Evolutionary conservation across 306 rosid genomes (phyloP).

Genomic region (Gleditsia sinensis): DNA sequence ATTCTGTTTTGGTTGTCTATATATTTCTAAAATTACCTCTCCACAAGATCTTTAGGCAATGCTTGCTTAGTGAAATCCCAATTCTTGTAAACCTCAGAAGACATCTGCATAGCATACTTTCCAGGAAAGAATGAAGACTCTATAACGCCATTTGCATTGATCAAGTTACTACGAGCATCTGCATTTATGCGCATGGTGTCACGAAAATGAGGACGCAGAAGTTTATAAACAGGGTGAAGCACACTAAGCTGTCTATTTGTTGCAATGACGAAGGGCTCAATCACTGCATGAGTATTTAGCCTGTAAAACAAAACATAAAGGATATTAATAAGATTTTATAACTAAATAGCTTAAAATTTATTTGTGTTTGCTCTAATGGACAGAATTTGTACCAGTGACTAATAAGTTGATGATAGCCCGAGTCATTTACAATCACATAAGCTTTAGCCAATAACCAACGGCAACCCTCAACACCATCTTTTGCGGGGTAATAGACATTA

Average conservation of each 20-base stretch:
- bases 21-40: no score
- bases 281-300: slow-evolving; percentile 81
- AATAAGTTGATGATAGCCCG: slow-evolving; percentile 70
- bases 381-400: slow-evolving; percentile 59
- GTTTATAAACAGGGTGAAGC: slow-evolving; percentile 45
- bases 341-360: no score
- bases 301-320: slow-evolving; percentile 35
- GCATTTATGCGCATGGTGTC: slow-evolving; percentile 51
- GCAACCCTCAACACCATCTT: slow-evolving; percentile 53
- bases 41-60: no score
- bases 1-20: no score
- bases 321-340: neutral
- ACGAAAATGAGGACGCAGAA: slow-evolving; percentile 44
- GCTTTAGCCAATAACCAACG: slow-evolving; percentile 81
- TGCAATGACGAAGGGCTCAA: slow-evolving; percentile 66
- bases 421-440: slow-evolving; percentile 68
- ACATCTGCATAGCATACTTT: no score
- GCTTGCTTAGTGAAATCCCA: no score
- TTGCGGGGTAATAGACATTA: slow-evolving; percentile 55
- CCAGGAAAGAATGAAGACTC: no score
- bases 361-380: slow-evolving; percentile 5
- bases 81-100: no score
- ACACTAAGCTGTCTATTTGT: slow-evolving; percentile 47
- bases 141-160: no score
- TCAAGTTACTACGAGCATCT: neutral